A percentile compares a stretch with the other conserved stretches of the same genome.
Conservation (phyloP, 169 alveolate genomes). For the Plasmodium berghei region DNA sequence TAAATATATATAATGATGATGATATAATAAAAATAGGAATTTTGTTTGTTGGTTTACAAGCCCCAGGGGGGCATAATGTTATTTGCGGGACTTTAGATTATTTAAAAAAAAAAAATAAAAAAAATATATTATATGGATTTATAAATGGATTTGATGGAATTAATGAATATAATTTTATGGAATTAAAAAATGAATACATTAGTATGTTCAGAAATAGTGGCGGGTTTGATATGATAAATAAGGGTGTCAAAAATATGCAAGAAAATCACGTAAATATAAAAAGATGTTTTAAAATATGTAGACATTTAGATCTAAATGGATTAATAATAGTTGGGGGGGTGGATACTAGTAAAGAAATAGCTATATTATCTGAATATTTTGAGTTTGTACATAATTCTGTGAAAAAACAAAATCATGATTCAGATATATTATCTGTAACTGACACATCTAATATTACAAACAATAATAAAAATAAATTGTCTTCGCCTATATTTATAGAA, state of each 20-base stretch:
- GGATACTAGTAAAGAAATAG: constrained; percentile 95
- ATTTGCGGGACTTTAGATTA: constrained; percentile 94
- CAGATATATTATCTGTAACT: not conserved
- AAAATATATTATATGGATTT: constrained; percentile 90
- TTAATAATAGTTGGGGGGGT: constrained; percentile 97
- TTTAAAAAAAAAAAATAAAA: constrained; percentile 88
- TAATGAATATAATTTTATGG: constrained; percentile 90
- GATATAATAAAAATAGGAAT: constrained; percentile 85
- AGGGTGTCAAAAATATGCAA: constrained; percentile 91
- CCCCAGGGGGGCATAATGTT: constrained; percentile 98
- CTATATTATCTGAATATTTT: constrained; percentile 95
- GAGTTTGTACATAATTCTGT: constrained; percentile 39
- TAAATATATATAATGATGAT: constrained; percentile 6
- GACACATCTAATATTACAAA: no score
- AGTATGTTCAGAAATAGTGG: constrained; percentile 94
- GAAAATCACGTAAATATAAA: constrained; percentile 91
- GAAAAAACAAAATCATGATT: no score
- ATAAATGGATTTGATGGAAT: constrained; percentile 93
- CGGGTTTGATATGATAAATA: constrained; percentile 96
- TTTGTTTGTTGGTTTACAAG: constrained; percentile 96
- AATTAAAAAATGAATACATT: constrained; percentile 91
- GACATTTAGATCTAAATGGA: constrained; percentile 93
- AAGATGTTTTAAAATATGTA: constrained; percentile 81
- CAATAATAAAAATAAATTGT: no score
- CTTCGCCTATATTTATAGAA: not conserved